Evolutionary conservation across 2,329 filamentous ascomycete species (phyloP), one percentile per base, ranked within the genome.

Genomic region (Beauveria asiatica): DNA sequence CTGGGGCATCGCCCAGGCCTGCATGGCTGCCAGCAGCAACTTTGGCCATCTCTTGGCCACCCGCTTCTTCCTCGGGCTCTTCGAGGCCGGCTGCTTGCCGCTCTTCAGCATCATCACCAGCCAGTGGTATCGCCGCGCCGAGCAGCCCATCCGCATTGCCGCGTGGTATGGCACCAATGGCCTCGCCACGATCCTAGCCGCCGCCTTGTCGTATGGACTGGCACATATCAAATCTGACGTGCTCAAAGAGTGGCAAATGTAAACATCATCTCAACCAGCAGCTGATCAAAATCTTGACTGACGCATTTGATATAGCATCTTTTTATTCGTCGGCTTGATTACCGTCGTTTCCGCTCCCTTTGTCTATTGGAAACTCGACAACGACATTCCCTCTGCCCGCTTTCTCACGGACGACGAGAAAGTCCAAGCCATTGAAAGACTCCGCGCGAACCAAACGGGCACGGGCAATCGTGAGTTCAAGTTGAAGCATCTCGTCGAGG

Each of bases 401-500:
- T 83, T 81, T 61, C 67, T 94, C 27, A 87, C 76, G 8, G 80
- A 86, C 57, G 78, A 83, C 50, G 89, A 93, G 64, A 83, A 84
- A 13, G 70, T 84, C 0, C 78, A 90, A 46, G 87, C 86, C 0
- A 76, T 92, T 27, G 89, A 90, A 64, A 80, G 89, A 0, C 83
- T 93, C 6, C 79, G 88, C 0, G 78, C 84, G 23, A 93, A 93
- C 66, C 84, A 90, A 69, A 89, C 89, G 62, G 89, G 89, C 0
- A 85, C 89, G 17, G 87, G 86, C 1, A 88, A 84, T 62, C 84
- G 85, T 64, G 80, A 88, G 63, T 89, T 87, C 72, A 88, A 88
- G 64, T 77, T 80, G 74, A 78, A 81, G 23, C 90, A 94, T 63
- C 75, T 88, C 1, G 76, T 80, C 17, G 79, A 83, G 62, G 70